phyloP scores from a whole-genome alignment of 78 protist species.

The Chrysochromulina parva region DNA sequence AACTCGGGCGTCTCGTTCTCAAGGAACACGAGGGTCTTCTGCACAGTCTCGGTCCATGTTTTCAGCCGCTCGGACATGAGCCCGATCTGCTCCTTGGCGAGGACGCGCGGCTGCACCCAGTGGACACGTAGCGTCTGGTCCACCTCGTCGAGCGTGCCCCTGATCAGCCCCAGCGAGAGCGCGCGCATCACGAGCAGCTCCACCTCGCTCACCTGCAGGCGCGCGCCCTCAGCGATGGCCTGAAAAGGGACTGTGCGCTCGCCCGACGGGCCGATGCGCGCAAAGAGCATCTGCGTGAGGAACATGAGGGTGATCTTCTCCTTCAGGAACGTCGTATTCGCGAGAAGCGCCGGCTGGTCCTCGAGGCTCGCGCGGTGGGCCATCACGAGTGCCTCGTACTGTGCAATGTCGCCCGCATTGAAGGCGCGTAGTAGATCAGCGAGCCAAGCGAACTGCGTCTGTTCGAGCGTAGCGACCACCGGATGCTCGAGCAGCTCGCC shows the following conservation, averaged over 20 bases:
- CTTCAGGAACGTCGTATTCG: constrained; percentile 49
- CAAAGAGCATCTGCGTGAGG: constrained; percentile 10
- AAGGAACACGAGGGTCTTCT: neutral
- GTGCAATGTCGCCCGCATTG: constrained; percentile 71
- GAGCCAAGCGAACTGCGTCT: constrained; percentile 63
- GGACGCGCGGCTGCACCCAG: constrained; percentile 79
- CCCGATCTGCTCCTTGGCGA: constrained; percentile 64
- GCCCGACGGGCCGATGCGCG: constrained; percentile 46
- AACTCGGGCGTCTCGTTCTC: neutral
- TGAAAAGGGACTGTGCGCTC: constrained; percentile 65
- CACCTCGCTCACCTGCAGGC: constrained; percentile 47
- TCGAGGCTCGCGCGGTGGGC: neutral
- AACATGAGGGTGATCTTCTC: constrained; percentile 43
- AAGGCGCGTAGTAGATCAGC: constrained; percentile 63
- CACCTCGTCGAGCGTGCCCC: constrained; percentile 73
- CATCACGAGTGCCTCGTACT: constrained; percentile 4
- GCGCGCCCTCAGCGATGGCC: constrained; percentile 57
- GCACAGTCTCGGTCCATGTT: neutral
- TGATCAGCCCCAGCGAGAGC: constrained; percentile 63
- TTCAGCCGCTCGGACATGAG: constrained; percentile 34
- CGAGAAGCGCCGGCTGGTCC: constrained; percentile 55
- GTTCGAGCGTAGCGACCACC: constrained; percentile 42
- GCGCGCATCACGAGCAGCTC: constrained; percentile 74
- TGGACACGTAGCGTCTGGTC: constrained; percentile 57
- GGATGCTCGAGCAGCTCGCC: constrained; percentile 78